Evolutionary conservation across 2,329 filamentous ascomycete genomes (phyloP), one percentile per base, ranked within the genome.

Genomic region (Cordyceps tenuipes): DNA sequence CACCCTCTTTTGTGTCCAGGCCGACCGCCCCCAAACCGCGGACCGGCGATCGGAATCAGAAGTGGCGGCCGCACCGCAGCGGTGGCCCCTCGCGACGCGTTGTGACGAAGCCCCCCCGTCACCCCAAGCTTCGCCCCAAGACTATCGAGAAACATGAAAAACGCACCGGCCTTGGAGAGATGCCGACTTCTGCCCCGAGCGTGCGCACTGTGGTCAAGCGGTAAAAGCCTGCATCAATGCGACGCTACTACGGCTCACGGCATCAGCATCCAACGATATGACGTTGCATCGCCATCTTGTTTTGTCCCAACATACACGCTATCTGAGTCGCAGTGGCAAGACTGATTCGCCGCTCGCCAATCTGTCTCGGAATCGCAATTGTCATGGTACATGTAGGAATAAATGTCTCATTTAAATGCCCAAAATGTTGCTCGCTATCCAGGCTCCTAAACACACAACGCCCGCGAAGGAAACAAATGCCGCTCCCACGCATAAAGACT

Each of bases 391-490:
- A 48, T 47, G 54, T 57, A 57, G 53, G 39, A 57, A 54, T 43
- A 44, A 26, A 26, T 57, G 54, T 57, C 54, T 57, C 54, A 39
- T 39, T 56, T 56, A 56, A 57, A 57, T 57, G 43, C 54, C 36
- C 21, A 48, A 48, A 48, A 48, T 47, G 13, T n/a, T 48, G 41
- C 53, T 57, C 23, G 54, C 54, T 57, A 57, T 19, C 54, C 53
- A 56, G 13, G 13, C 34, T 13, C 34, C 17, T 15, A n/a, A 8
- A 43, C 26, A 55, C 39, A 46, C 8, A 36, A 57, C 54, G 54
- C 54, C 44, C 46, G 41, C 6, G 21, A 19, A 44, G 12, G 26
- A 43, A 39, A 39, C 23, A n/a, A 23, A 46, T 19, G 1, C 29
- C 12, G 13, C 17, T 26, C 29, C 8, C 12, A 39, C 47, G 19